Base-by-base conservation (phyloP, 2,329 filamentous ascomycete genomes). In the Fusarium paranaense region DNA sequence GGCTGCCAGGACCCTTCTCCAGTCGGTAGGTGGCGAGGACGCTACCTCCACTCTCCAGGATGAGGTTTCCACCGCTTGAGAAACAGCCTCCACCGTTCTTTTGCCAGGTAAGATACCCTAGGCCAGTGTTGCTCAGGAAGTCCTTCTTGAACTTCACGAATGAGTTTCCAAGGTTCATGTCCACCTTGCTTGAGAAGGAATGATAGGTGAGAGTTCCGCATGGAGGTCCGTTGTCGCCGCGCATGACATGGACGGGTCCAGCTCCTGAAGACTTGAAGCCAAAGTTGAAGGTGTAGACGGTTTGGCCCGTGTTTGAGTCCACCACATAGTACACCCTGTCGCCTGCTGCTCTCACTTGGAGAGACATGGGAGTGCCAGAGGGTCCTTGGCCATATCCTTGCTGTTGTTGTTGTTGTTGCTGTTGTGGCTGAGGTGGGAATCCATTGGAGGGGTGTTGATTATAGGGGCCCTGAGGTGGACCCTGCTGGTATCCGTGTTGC, bases 91-190 rank as follows among this genome's bases (percentile, higher is more conserved):
- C n/a, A 5, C 20, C 16, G 16, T 40, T 32, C 42, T 50, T 62
- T 22, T 45, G 38, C 59, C 59, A 62, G 7, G 16, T 32, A 6
- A 62, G 27, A 22, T 33, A 62, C 16, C 59, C 40, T 22, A 32
- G 59, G 11, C 42, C 59, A 1, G 59, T 37, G 16, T 40, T 30
- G 30, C 59, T 62, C 0, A 20, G 32, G 14, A 62, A 62, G 2
- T 62, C 59, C 6, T 50, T 62, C 38, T 62, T 62, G 20, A 62
- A 62, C n/a, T 35, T 62, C 32, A 47, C 30, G 14, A 50, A 33
- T 20, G 30, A 33, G 20, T 30, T 62, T 32, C 59, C 42, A 20
- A 62, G 8, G 32, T 40, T 32, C 42, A 62, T 25, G 40, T 62
- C 59, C 8, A 50, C 59, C 27, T 62, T 62, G 59, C 59, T 62